These are phyloP conservation scores for Hyphopichia fennica DNA, from an alignment of 1,139 yeast species.

Conservation along the genomic window DNA sequence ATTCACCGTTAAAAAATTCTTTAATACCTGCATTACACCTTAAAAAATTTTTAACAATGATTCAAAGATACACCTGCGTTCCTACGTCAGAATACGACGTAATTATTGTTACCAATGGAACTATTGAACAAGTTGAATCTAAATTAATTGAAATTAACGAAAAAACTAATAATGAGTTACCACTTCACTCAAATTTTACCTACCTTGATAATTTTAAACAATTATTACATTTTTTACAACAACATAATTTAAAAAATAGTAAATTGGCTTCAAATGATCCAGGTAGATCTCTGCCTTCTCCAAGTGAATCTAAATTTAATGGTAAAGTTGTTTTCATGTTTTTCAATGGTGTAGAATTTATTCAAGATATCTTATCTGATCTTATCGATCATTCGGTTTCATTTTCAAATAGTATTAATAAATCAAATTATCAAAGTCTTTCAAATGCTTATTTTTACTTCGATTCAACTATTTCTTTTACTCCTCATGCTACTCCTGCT, in stretches of 20 bases:
- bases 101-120: constrained; percentile 36
- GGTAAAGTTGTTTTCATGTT: constrained; percentile 43
- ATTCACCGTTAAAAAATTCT: neutral
- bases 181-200: constrained; percentile 24
- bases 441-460: constrained; percentile 35
- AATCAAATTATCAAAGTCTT: neutral
- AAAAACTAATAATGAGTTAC: constrained; percentile 25
- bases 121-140: constrained; percentile 30
- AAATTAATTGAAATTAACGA: constrained; percentile 25
- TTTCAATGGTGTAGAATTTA: constrained; percentile 35
- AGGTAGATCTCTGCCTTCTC: neutral
- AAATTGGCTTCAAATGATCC: constrained; percentile 2
- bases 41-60: constrained; percentile 28
- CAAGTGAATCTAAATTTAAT: constrained; percentile 11
- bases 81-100: constrained; percentile 37
- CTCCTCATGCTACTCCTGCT: constrained; percentile 5
- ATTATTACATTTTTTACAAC: constrained; percentile 16
- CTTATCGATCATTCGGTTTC: constrained; percentile 31
- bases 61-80: constrained; percentile 37
- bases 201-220: constrained; percentile 29
- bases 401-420: constrained; percentile 1
- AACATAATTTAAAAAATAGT: constrained; percentile 4
- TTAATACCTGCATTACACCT: too few species aligned
- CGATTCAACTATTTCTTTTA: constrained; percentile 26
- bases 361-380: constrained; percentile 32